Evolutionary conservation across 192 early-diverging fungal genomes (phyloP).

Genomic region (Thamnidium elegans): DNA sequence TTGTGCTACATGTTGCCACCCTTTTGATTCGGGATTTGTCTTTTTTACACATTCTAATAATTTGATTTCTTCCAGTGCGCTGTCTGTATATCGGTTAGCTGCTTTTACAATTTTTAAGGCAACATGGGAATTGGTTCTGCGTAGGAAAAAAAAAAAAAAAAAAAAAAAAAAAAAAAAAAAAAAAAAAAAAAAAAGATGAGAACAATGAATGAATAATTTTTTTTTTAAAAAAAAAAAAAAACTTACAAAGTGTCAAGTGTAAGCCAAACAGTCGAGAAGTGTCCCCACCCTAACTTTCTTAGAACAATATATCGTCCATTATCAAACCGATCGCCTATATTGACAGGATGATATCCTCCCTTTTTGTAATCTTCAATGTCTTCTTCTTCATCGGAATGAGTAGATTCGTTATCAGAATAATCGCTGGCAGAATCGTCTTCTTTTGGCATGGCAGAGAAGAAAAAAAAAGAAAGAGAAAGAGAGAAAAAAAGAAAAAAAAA

Average conservation of each 20-base stretch:
- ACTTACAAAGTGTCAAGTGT: conserved; percentile 69
- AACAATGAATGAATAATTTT: neutral
- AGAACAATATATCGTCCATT: conserved; percentile 81
- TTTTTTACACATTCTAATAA: conserved; percentile 81
- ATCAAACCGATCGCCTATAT: conserved; percentile 76
- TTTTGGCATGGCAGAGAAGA: neutral
- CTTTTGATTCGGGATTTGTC: conserved; percentile 52
- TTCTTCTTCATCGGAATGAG: conserved; percentile 65
- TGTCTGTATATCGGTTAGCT: conserved; percentile 90
- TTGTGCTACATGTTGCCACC: conserved; percentile 72
- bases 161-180: neutral
- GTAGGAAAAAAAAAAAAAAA: conserved; percentile 1
- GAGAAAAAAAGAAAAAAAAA: too few relatives aligned
- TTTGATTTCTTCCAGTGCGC: conserved; percentile 93
- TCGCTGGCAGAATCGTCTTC: conserved; percentile 7
- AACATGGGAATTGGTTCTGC: conserved; percentile 62
- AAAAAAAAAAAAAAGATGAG: neutral
- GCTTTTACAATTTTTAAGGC: conserved; percentile 97
- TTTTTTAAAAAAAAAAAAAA: neutral
- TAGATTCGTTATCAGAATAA: conserved; percentile 8
- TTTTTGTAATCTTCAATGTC: conserved; percentile 85
- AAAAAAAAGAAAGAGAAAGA: neutral
- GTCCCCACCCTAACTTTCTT: conserved; percentile 95
- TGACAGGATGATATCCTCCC: conserved; percentile 90
- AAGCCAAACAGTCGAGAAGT: conserved; percentile 98